phyloP scores from a whole-genome alignment of 2,329 filamentous ascomycete species.

The Periconia sp. region DNA sequence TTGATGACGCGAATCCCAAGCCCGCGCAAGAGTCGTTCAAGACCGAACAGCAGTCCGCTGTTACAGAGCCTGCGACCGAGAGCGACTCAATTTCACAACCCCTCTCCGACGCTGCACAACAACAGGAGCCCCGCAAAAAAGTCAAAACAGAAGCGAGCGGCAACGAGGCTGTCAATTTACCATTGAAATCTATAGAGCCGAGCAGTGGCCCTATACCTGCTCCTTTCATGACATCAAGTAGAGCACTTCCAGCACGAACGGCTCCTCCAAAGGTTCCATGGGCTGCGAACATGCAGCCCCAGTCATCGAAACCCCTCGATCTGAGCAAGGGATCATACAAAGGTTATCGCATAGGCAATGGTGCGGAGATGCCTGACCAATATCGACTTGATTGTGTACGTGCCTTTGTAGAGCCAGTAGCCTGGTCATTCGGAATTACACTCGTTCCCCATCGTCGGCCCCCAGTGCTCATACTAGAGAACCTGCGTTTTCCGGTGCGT shows the following conservation, averaged over 20 bases:
- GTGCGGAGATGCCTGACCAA: constrained; percentile 64
- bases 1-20: constrained; percentile 3
- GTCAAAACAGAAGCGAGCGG: constrained; percentile 38
- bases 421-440: constrained; percentile 64
- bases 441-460: constrained; percentile 54
- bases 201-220: constrained; percentile 7
- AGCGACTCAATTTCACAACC: constrained; percentile 14
- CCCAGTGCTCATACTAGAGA: constrained; percentile 55
- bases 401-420: constrained; percentile 63
- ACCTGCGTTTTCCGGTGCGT: constrained; percentile 62
- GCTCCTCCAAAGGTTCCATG: constrained; percentile 36
- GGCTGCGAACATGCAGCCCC: constrained; percentile 20
- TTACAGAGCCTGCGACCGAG: constrained; percentile 16
- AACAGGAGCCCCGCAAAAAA: constrained; percentile 46
- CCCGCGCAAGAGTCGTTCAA: constrained; percentile 7
- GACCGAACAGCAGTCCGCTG: constrained; percentile 8
- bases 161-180: constrained; percentile 14
- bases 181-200: constrained; percentile 17
- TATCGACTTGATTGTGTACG: constrained; percentile 63
- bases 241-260: constrained; percentile 32
- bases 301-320: constrained; percentile 26
- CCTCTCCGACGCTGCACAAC: constrained; percentile 13
- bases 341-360: constrained; percentile 63
- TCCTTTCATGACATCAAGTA: constrained; percentile 25
- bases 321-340: constrained; percentile 55